phyloP scores from a whole-genome alignment of 2,329 filamentous ascomycete species.

The Trichophyton benhamiae region DNA sequence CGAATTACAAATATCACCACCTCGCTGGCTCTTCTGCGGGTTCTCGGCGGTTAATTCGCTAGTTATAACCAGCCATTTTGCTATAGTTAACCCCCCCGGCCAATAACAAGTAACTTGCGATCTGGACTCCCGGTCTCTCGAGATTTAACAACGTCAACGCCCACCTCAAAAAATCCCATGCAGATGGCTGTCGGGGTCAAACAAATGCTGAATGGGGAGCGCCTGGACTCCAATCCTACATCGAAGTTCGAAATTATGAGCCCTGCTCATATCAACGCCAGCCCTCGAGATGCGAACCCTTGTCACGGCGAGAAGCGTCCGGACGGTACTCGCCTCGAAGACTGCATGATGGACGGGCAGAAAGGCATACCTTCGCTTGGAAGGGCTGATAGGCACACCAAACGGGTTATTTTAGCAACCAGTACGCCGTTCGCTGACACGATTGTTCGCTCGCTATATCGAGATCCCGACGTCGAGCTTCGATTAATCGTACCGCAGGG shows the following conservation, averaged over 20 bases:
- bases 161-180: background rate
- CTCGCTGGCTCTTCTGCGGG: background rate
- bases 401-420: conserved; percentile 27
- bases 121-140: background rate
- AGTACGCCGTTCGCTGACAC: conserved; percentile 30
- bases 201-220: background rate
- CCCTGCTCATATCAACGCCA: background rate
- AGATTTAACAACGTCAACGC: background rate
- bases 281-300: background rate
- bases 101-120: background rate
- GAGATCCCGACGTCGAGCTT: conserved; percentile 29
- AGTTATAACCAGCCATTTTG: background rate
- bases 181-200: background rate
- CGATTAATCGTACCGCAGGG: conserved; percentile 32
- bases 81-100: background rate
- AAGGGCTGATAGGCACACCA: conserved; percentile 11
- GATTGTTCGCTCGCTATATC: conserved; percentile 27
- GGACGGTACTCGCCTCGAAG: background rate
- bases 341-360: background rate
- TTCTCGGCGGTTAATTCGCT: background rate
- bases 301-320: background rate
- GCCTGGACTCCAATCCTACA: background rate
- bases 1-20: background rate
- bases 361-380: background rate
- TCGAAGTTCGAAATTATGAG: conserved; percentile 2